Base-by-base conservation (phyloP, 495 filamentous ascomycete species). In the Cercophora sp. region DNA sequence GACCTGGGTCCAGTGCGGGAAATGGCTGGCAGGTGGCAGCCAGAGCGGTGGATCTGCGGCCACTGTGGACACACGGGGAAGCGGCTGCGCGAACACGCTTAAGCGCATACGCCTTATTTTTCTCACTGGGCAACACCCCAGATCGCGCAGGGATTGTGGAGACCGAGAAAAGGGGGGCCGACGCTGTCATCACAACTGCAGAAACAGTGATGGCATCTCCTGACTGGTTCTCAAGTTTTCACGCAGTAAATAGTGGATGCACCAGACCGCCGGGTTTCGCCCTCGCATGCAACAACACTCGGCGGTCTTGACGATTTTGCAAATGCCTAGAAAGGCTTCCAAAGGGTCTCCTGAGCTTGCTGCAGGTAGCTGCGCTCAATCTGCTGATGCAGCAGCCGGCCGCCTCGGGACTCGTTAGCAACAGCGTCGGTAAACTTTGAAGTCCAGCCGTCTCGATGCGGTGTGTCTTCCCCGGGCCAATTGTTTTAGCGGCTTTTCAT, bases 21-120 rank as follows among this genome's bases (percentile, higher is more conserved):
- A 36, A 56, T 51, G 53, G 52, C 29, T 42, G 40, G 51, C 53
- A 51, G 53, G 46, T 56, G 53, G 53, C 53, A 48, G 46, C 27
- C 32, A 42, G 22, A 22, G 37, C 36, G 48, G 35, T 41, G 39
- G 40, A 34, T 27, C 44, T 24, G 24, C 26, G 16, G 44, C 27
- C 44, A 29, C n/a, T 16, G 16, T n/a, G 26, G 16, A 15, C n/a
- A 15, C 25, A 24, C 22, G 23, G 19, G 31, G 25, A 5, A 40
- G 36, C 34, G 22, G 19, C 18, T 25, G 26, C 19, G 27, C 52
- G 37, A 44, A 45, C 45, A 48, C 52, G 45, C 23, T 49, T 55
- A 55, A 41, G 36, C 37, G 35, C 52, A 55, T 39, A 41, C 13
- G 32, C 48, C 36, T 40, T 51, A 20, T 43, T 36, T 48, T 55